A percentile compares a stretch with the other conserved stretches of the same genome.
Evolutionary conservation across 768 basidiomycete genomes (phyloP).

Genomic region (Podaxis rugospora): DNA sequence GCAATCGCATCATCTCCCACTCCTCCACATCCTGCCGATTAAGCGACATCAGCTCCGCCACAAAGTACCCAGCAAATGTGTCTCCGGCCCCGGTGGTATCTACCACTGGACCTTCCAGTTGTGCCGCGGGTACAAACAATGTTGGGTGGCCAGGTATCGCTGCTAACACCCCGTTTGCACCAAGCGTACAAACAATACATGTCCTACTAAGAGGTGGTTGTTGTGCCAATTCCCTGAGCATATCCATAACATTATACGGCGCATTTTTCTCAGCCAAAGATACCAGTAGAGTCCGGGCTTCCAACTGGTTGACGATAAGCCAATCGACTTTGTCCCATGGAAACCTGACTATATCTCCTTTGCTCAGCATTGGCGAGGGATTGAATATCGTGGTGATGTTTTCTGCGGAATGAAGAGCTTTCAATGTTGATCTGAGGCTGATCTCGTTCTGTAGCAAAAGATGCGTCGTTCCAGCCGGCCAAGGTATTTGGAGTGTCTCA

Average conservation of each 20-base stretch:
- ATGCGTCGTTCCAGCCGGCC: constrained; percentile 38
- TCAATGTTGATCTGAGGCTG: constrained; percentile 35
- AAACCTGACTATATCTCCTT: constrained; percentile 34
- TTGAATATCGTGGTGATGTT: constrained; percentile 41
- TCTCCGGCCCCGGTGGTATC: constrained; percentile 68
- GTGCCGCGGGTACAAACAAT: constrained; percentile 44
- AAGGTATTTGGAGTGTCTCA: constrained; percentile 22
- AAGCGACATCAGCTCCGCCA: constrained; percentile 48
- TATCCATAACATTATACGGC: constrained; percentile 30
- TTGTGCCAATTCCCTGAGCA: constrained; percentile 10
- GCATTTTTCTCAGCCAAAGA: constrained; percentile 25
- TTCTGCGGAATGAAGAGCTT: constrained; percentile 24
- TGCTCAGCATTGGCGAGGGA: constrained; percentile 51
- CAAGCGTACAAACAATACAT: constrained; percentile 56
- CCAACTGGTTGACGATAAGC: constrained; percentile 54
- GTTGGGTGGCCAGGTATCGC: constrained; percentile 28
- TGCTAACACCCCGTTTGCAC: constrained; percentile 45
- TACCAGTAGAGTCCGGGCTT: constrained; percentile 23
- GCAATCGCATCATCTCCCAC: constrained; percentile 27
- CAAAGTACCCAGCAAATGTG: constrained; percentile 60
- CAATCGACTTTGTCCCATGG: constrained; percentile 50
- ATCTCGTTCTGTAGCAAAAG: constrained; percentile 62
- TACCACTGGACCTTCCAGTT: constrained; percentile 30
- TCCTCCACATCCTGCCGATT: constrained; percentile 25
- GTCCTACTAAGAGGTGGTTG: constrained; percentile 27